Conservation (phyloP, 441 rosid genomes). For the Adansonia grandidieri region DNA sequence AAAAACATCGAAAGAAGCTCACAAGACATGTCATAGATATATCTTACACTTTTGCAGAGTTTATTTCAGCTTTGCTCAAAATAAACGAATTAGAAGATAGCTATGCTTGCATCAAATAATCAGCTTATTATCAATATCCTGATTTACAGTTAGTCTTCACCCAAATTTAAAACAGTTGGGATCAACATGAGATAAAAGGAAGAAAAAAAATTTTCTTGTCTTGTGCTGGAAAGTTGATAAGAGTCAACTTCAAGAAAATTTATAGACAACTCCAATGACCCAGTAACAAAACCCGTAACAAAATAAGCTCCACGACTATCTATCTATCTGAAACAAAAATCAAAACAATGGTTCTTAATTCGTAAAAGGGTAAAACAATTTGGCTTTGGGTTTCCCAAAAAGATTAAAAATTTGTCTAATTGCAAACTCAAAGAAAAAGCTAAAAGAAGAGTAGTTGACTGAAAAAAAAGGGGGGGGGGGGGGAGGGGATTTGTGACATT, state of each 20-base stretch:
- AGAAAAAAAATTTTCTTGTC: neutral
- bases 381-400: neutral
- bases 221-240: neutral
- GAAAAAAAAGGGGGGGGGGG: neutral
- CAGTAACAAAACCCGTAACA: neutral
- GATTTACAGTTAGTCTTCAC: neutral
- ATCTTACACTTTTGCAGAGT: neutral
- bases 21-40: neutral
- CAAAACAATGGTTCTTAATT: neutral
- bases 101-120: neutral
- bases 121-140: neutral
- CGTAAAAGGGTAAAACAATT: neutral
- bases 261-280: neutral
- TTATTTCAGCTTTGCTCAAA: neutral
- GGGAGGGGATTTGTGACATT: neutral
- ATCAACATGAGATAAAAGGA: neutral
- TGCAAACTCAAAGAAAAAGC: neutral
- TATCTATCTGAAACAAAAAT: neutral
- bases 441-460: neutral
- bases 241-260: slow-evolving; percentile 6
- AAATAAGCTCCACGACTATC: neutral
- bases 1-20: neutral
- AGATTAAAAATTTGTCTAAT: neutral
- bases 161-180: neutral
- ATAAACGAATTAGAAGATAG: neutral